These are phyloP conservation scores for Globisporangium cystogenes DNA, from an alignment of 352 stramenopile species.

Conservation along the genomic window DNA sequence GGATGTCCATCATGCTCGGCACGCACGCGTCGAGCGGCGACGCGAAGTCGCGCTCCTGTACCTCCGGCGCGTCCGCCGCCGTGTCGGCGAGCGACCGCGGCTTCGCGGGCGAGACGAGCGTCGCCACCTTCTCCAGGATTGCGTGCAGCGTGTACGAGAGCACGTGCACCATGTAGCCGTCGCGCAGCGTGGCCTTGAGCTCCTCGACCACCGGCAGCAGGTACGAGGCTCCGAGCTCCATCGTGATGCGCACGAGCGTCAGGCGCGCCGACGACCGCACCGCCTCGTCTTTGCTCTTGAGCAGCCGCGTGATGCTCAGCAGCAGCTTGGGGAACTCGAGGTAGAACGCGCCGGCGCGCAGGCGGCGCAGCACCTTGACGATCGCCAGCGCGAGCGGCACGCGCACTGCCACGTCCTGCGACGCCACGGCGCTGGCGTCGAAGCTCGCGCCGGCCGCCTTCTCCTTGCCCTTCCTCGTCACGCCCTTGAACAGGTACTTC, in stretches of 20 bases:
- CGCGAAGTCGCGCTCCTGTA: constrained; percentile 29
- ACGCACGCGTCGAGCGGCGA: constrained; percentile 77
- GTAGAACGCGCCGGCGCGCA: constrained; percentile 89
- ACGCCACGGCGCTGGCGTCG: constrained; percentile 45
- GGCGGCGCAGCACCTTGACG: constrained; percentile 95
- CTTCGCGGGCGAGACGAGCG: constrained; percentile 47
- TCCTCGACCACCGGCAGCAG: constrained; percentile 83
- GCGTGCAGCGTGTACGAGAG: constrained; percentile 84
- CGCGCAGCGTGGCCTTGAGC: constrained; percentile 74
- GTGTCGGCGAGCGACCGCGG: constrained; percentile 26
- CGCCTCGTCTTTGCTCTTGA: constrained; percentile 91
- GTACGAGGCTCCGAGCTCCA: constrained; percentile 84
- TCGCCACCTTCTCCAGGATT: constrained; percentile 73
- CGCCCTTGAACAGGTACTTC: constrained; percentile 82
- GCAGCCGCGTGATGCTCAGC: constrained; percentile 82
- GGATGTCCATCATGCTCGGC: constrained; percentile 75
- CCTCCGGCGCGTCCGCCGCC: constrained; percentile 15
- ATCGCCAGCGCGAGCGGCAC: constrained; percentile 93
- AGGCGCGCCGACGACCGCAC: constrained; percentile 88
- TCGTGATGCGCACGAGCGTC: constrained; percentile 94
- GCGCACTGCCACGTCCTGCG: constrained; percentile 68
- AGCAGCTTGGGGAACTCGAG: constrained; percentile 93
- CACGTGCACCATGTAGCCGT: constrained; percentile 85
- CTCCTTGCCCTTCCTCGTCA: constrained; percentile 33
- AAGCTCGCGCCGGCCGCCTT: constrained; percentile 26